These are phyloP conservation scores for Entomophthora muscae DNA, from an alignment of 371 early-diverging fungal genomes.

Conservation along the genomic window DNA sequence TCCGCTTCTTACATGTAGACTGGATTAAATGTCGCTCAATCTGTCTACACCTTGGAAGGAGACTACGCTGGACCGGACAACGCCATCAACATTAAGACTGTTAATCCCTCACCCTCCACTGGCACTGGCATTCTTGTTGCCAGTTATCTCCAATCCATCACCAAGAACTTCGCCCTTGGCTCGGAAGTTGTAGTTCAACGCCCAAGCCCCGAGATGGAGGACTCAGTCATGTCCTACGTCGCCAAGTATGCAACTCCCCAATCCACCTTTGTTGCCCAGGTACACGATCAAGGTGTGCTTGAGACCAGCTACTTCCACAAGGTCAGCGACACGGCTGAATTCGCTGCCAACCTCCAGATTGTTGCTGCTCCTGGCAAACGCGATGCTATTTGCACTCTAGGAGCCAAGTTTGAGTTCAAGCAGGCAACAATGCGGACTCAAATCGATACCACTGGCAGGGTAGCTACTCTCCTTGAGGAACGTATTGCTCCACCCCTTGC, in stretches of 20 bases:
- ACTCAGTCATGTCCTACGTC: constrained; percentile 55
- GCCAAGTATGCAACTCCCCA: constrained; percentile 52
- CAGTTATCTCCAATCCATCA: constrained; percentile 81
- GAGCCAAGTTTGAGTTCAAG: constrained; percentile 90
- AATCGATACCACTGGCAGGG: constrained; percentile 76
- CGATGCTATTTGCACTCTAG: constrained; percentile 82
- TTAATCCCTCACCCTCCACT: constrained; percentile 85
- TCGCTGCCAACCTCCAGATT: constrained; percentile 81
- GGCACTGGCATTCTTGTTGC: constrained; percentile 75
- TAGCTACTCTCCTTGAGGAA: constrained; percentile 82
- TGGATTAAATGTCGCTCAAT: constrained; percentile 31
- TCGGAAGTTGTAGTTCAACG: constrained; percentile 73
- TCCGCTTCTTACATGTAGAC: background rate
- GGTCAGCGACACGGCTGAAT: constrained; percentile 83
- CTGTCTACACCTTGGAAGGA: constrained; percentile 79
- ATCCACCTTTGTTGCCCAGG: constrained; percentile 65
- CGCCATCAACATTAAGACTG: constrained; percentile 69
- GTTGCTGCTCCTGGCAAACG: constrained; percentile 55
- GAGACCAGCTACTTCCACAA: constrained; percentile 81
- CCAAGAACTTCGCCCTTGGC: constrained; percentile 66
- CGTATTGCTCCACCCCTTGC: constrained; percentile 85
- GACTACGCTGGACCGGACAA: constrained; percentile 81
- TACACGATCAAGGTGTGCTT: constrained; percentile 63
- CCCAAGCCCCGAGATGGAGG: constrained; percentile 68
- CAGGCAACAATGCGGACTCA: constrained; percentile 79